Base-by-base conservation (phyloP, 2,329 filamentous ascomycete species). In the Karstenula rhodostoma region DNA sequence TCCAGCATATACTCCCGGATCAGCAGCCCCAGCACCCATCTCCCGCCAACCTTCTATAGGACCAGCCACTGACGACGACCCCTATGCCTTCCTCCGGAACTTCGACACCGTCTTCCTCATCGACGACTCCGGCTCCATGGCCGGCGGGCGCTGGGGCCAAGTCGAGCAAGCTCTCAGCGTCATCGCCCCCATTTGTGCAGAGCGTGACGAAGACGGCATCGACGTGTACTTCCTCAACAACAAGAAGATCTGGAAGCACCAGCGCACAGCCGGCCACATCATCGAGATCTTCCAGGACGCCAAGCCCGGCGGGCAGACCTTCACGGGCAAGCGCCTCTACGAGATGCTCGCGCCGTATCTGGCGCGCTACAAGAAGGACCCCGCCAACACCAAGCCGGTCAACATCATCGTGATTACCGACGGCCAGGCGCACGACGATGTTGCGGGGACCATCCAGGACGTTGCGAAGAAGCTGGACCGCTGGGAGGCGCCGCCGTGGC, bases 351-450 rank as follows among this genome's bases (percentile, higher is more conserved):
- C 84, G 48, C 88, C 91, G 0, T 97, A 97, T 73, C 74, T 96
- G 2, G 73, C 79, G 15, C 75, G 81, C 25, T 86, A 88, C 65
- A 81, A 86, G 67, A 72, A 69, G 0, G 74, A 82, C 19, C 77
- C 80, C 0, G 79, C 83, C 3, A 77, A 79, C 15, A 83, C 90
- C 23, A 94, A 93, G 73, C 93, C 93, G 1, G 81, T 97, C 50
- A 97, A 97, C 73, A 85, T 98, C 75, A 97, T 98, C 69, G 89
- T 96, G 63, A 91, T 98, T 72, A 98, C 95, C 0, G 94, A 98
- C 74, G 95, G 95, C 5, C 87, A 84, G 43, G 89, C 95, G 1
- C 88, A 84, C 1, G 93, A 97, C 74, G 92, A 96, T 65, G 88
- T 90, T 0, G 90, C 94, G 75, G 83, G 82, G 8, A 60, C 66